These are phyloP conservation scores for Begonia masoniana DNA, from an alignment of 306 rosid genomes.

Conservation along the genomic window DNA sequence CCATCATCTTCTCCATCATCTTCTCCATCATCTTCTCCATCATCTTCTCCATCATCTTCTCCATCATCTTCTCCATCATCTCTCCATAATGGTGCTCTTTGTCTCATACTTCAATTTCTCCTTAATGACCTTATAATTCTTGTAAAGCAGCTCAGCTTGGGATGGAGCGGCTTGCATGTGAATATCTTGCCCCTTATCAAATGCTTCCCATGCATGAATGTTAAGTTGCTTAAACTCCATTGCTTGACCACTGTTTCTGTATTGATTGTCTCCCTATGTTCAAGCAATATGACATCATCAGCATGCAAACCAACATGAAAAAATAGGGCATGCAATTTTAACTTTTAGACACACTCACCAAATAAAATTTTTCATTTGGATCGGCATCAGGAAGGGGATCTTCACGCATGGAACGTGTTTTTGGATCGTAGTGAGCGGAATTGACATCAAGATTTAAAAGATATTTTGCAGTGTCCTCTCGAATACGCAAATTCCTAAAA, in stretches of 20 bases:
- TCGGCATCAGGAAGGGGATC: conserved; percentile 62
- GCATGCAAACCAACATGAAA: not conserved
- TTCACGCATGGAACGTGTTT: conserved; percentile 48
- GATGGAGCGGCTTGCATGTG: conserved; percentile 64
- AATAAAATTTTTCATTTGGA: conserved; percentile 51
- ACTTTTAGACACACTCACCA: conserved; percentile 20
- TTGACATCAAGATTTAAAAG: conserved; percentile 41
- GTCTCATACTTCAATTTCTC: conserved; percentile 45
- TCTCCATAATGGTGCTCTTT: conserved; percentile 41
- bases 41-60: too few relatives aligned
- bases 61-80: too few relatives aligned
- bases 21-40: too few relatives aligned
- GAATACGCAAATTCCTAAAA: conserved; percentile 36
- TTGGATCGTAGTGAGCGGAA: conserved; percentile 46
- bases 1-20: too few relatives aligned
- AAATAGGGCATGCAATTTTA: not conserved
- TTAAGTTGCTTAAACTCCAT: conserved; percentile 46
- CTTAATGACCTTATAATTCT: conserved; percentile 40
- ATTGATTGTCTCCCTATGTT: conserved; percentile 38
- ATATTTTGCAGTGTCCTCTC: conserved; percentile 47
- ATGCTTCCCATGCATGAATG: conserved; percentile 52
- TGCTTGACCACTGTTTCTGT: conserved; percentile 43
- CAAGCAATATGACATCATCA: not conserved
- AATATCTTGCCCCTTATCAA: conserved; percentile 59
- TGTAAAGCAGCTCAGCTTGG: conserved; percentile 51